Evolutionary conservation across 1,284 basidiomycete species (phyloP), one percentile per base, ranked within the genome.

Genomic region (Thelephora terrestris): DNA sequence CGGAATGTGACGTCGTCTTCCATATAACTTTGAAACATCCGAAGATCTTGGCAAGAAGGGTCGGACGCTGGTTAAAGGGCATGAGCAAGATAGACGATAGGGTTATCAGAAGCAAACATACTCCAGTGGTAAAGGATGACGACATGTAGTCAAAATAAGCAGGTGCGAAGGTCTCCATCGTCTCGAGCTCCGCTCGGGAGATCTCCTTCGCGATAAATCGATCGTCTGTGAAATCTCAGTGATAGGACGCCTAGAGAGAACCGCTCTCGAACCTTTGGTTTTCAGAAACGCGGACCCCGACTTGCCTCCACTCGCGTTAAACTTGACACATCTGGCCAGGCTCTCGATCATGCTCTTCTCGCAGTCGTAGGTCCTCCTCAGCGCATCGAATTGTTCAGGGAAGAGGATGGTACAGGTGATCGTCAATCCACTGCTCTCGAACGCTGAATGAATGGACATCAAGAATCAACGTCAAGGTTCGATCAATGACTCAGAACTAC

Each of bases 151-250:
- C 88, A 61, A 99, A 99, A 66, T 99, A 99, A 3, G 91, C 87
- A 0, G 95, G 95, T 7, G 93, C 96, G 66, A 99, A 99, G 6
- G 89, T 92, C 58, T 94, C 91, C 78, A 99, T 90, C 0, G 91
- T 89, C 61, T 97, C 91, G 58, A 98, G 74, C 64, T 99, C 96
- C 36, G 89, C 76, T 49, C 82, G 78, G 0, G 93, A 96, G 27
- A 99, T 79, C 61, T 97, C 95, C 62, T 99, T 99, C 43, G 96
- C 91, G 55, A 99, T 94, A 71, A 99, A 95, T 4, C 96, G 91
- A 62, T 98, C 93, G 63, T 99, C 96, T 91, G 57, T 36, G 16
- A 3, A 17, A n/a, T 25, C 3, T 23, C 20, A 14, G 34, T 7
- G 7, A 14, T 48, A 7, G 42, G 5, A 37, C 20, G 20, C 36